Evolutionary conservation across 768 basidiomycete genomes (phyloP).

Genomic region (Russula dissimulans): DNA sequence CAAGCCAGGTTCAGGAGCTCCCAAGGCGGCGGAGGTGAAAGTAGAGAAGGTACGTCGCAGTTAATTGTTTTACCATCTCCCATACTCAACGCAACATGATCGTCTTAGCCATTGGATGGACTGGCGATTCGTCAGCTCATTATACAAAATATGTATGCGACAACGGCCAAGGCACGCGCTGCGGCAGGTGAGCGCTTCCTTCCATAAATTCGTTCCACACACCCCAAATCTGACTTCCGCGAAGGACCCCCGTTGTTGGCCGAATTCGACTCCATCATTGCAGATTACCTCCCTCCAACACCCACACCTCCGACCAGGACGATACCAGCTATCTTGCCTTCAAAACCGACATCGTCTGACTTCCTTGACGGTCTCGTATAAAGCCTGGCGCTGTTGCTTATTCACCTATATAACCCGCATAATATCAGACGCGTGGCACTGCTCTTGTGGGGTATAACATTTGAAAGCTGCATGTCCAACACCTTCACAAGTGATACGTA

Average conservation of each 20-base stretch:
- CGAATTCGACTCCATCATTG: conserved; percentile 66
- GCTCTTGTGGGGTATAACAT: not conserved
- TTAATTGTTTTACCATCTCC: not conserved
- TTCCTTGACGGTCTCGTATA: conserved; percentile 20
- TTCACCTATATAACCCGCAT: conserved; percentile 2
- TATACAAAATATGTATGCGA: conserved; percentile 48
- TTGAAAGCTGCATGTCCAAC: not conserved
- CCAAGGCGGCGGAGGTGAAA: conserved; percentile 30
- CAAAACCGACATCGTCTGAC: conserved; percentile 14
- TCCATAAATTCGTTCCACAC: not conserved
- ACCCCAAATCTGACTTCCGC: conserved; percentile 2
- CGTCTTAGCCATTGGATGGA: conserved; percentile 47
- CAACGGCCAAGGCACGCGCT: conserved; percentile 41
- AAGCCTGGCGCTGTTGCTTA: not conserved
- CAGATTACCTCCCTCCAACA: conserved; percentile 54
- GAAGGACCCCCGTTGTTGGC: conserved; percentile 34
- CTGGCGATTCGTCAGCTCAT: conserved; percentile 56
- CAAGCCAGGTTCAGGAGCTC: conserved; percentile 12
- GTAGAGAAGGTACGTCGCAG: conserved; percentile 24
- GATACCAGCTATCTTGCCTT: conserved; percentile 13
- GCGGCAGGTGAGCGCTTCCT: conserved; percentile 30
- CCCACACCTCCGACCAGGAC: conserved; percentile 14
- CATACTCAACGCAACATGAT: not conserved
- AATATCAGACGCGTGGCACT: conserved; percentile 11
- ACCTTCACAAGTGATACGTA: not conserved